Percentiles rank a stretch among this genome's conserved stretches.
phyloP scores from a whole-genome alignment of 768 basidiomycete genomes.

The Pleurotus giganteus region DNA sequence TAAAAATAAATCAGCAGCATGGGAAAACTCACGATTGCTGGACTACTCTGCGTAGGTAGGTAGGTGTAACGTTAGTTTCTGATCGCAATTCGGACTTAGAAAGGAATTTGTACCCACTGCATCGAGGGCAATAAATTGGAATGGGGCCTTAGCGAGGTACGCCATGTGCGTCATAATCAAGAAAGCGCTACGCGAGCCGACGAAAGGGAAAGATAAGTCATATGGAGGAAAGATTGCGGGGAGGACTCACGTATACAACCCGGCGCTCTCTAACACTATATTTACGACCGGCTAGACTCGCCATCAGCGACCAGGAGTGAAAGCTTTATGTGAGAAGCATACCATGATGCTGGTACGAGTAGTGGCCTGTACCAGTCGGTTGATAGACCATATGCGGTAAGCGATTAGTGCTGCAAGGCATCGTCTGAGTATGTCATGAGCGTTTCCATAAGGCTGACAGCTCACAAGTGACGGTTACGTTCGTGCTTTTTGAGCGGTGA shows the following conservation, averaged over 20 bases:
- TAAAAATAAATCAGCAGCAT: not conserved
- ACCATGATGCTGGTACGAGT: constrained; percentile 6
- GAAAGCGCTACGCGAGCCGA: not conserved
- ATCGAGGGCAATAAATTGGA: constrained; percentile 2
- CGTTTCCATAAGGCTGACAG: not conserved
- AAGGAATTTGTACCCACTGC: not conserved
- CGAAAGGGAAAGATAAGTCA: not conserved
- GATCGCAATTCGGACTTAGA: not conserved
- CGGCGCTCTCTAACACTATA: constrained; percentile 5
- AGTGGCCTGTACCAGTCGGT: not conserved
- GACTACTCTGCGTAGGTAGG: not conserved
- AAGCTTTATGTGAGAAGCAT: not conserved
- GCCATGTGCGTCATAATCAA: constrained; percentile 5
- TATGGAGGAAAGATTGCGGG: not conserved
- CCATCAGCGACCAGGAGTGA: not conserved
- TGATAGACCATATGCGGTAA: constrained; percentile 7
- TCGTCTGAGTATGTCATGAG: not conserved
- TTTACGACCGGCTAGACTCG: not conserved
- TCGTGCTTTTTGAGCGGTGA: not conserved
- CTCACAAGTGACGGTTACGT: not conserved
- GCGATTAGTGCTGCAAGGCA: not conserved
- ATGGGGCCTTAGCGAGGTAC: constrained; percentile 1
- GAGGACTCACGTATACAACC: not conserved
- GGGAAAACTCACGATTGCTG: constrained; percentile 5
- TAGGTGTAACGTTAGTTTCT: not conserved